Percentiles rank a stretch among this genome's conserved stretches.
These are phyloP conservation scores for Exophiala aquamarina DNA, from an alignment of 2,329 filamentous ascomycete species.

Conservation along the genomic window DNA sequence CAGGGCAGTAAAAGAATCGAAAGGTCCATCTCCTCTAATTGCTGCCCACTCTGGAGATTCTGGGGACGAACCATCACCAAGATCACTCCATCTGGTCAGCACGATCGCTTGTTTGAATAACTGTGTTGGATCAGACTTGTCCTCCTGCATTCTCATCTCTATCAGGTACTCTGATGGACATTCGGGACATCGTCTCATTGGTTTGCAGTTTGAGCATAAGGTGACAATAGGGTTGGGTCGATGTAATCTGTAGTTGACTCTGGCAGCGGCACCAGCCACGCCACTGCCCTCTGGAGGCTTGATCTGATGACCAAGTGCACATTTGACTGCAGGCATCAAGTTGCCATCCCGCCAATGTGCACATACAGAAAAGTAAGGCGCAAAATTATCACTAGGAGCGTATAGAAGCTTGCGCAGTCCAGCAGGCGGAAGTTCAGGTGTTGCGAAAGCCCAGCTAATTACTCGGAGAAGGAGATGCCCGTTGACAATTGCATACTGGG, in stretches of 20 bases:
- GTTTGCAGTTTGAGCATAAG: constrained; percentile 56
- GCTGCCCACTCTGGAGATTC: constrained; percentile 56
- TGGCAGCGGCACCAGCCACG: constrained; percentile 41
- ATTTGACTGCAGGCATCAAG: constrained; percentile 61
- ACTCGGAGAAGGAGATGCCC: constrained; percentile 60
- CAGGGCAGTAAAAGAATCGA: constrained; percentile 55
- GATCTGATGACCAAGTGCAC: constrained; percentile 59
- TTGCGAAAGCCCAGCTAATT: constrained; percentile 54
- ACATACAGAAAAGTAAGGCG: constrained; percentile 62
- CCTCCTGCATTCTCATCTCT: constrained; percentile 60
- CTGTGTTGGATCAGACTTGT: constrained; percentile 43
- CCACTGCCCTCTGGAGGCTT: constrained; percentile 40
- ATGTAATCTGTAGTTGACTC: constrained; percentile 32
- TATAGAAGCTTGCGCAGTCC: constrained; percentile 58
- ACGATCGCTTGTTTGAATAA: constrained; percentile 61
- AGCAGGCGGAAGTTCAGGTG: constrained; percentile 51
- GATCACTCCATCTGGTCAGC: constrained; percentile 62
- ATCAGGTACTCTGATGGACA: constrained; percentile 64
- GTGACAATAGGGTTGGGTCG: constrained; percentile 45
- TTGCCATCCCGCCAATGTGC: constrained; percentile 63
- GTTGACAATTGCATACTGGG: constrained; percentile 54
- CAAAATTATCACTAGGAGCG: constrained; percentile 57
- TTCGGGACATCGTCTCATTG: constrained; percentile 61
- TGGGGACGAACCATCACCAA: constrained; percentile 56
- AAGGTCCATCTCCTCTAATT: constrained; percentile 50